Conservation (phyloP, 345 rosid genomes). For the Schrenkiella parvula region DNA sequence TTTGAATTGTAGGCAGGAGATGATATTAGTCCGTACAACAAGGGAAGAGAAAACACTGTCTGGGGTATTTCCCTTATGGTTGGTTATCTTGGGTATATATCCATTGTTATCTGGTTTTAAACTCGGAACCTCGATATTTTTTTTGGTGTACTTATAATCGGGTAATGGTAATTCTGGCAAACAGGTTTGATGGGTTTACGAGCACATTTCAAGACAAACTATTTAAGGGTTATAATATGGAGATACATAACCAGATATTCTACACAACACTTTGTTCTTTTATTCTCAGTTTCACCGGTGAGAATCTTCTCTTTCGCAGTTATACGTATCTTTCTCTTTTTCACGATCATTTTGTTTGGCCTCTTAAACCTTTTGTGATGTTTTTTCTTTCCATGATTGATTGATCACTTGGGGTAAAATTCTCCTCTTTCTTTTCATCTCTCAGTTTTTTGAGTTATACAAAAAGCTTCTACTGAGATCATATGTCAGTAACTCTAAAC, state of each 20-base stretch:
- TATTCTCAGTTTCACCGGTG: conserved; percentile 78
- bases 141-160: neutral
- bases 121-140: neutral
- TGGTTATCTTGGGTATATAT: conserved; percentile 83
- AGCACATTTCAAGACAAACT: conserved; percentile 95
- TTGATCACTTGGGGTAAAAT: neutral
- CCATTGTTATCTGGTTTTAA: neutral
- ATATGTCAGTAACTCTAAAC: neutral
- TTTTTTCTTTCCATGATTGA: neutral
- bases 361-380: neutral
- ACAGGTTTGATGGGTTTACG: conserved; percentile 95
- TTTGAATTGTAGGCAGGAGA: conserved; percentile 57
- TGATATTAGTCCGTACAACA: conserved; percentile 71
- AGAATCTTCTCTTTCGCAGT: conserved; percentile 10
- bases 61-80: conserved; percentile 89
- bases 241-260: conserved; percentile 92
- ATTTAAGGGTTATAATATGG: conserved; percentile 91
- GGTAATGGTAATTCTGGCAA: neutral
- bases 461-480: neutral
- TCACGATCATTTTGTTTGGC: neutral
- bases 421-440: neutral
- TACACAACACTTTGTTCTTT: conserved; percentile 82
- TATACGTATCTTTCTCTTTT: neutral
- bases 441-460: neutral
- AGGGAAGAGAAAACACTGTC: conserved; percentile 84